Evolutionary conservation across 495 filamentous ascomycete genomes (phyloP).

Genomic region (Aspergillus cavernicola): DNA sequence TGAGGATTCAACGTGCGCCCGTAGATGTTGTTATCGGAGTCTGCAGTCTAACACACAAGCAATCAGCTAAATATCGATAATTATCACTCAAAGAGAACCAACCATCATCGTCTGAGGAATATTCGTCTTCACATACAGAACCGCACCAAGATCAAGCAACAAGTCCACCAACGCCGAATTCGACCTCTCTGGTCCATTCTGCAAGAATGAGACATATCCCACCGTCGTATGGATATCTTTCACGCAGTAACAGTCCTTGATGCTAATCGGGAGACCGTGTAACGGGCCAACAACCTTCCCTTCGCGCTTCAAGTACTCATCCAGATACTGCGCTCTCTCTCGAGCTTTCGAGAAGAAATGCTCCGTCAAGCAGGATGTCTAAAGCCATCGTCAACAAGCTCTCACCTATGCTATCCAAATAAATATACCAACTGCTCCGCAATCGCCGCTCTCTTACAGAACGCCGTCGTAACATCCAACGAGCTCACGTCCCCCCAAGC

Average conservation of each 20-base stretch:
- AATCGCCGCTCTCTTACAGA: conserved; percentile 40
- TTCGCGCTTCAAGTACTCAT: conserved; percentile 33
- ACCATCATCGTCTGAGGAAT: conserved; percentile 49
- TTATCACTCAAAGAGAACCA: background rate
- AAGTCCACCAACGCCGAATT: conserved; percentile 42
- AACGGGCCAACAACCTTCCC: conserved; percentile 52
- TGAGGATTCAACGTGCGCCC: conserved; percentile 53
- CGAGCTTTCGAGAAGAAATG: conserved; percentile 37
- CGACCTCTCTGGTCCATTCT: conserved; percentile 36
- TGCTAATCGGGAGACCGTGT: conserved; percentile 58
- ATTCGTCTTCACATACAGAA: conserved; percentile 61
- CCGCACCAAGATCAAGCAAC: conserved; percentile 35
- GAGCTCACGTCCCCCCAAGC: conserved; percentile 30
- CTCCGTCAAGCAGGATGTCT: conserved; percentile 43
- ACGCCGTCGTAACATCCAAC: conserved; percentile 45
- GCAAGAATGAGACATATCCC: conserved; percentile 45
- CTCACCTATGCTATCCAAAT: background rate
- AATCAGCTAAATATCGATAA: background rate
- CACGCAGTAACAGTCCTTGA: conserved; percentile 61
- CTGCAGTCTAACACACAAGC: conserved; percentile 37
- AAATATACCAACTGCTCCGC: conserved; percentile 22
- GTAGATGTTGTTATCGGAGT: conserved; percentile 32
- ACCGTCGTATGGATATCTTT: conserved; percentile 38
- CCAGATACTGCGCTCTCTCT: conserved; percentile 39
- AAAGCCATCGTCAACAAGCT: background rate